Conservation (phyloP, 148 eudicot species). For the Silene conica region DNA sequence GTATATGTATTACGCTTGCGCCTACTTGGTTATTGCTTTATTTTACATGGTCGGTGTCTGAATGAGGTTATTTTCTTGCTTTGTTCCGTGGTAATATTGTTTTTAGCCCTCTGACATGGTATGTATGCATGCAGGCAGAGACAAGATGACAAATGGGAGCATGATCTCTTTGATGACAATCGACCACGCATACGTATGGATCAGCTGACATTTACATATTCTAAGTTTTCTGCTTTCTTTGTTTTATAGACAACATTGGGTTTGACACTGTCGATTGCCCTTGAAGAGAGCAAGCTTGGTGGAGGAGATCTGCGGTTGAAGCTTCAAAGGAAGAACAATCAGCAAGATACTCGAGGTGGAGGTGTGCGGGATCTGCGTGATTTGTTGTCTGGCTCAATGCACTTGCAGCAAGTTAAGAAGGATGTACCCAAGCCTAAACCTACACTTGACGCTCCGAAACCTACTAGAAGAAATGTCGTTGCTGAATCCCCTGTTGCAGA, state of each 20-base stretch:
- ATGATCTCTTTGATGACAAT: slow-evolving; percentile 56
- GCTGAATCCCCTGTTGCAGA: slow-evolving; percentile 54
- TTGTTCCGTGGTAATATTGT: background rate
- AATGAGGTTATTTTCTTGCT: background rate
- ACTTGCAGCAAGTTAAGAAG: slow-evolving; percentile 36
- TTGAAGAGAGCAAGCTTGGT: slow-evolving; percentile 54
- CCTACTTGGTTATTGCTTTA: background rate
- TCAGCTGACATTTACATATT: slow-evolving; percentile 20
- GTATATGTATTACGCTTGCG: background rate
- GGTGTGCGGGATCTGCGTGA: slow-evolving; percentile 86
- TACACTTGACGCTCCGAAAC: slow-evolving; percentile 49
- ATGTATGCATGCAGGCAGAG: slow-evolving; percentile 55
- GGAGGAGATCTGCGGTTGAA: slow-evolving; percentile 79
- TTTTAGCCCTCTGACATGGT: slow-evolving; percentile 3
- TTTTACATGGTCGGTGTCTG: background rate
- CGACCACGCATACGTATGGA: slow-evolving; percentile 55
- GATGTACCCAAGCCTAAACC: slow-evolving; percentile 52
- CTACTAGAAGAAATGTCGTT: slow-evolving; percentile 58
- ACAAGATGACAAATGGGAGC: slow-evolving; percentile 91
- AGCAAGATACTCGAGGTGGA: slow-evolving; percentile 38
- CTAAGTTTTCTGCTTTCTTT: slow-evolving; percentile 21
- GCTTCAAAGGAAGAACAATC: slow-evolving; percentile 62
- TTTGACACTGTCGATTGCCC: slow-evolving; percentile 36
- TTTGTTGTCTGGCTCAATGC: slow-evolving; percentile 68
- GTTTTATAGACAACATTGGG: slow-evolving; percentile 22